Conservation (phyloP, 2,329 filamentous ascomycete genomes). For the Torrubiella hemipterigena region DNA sequence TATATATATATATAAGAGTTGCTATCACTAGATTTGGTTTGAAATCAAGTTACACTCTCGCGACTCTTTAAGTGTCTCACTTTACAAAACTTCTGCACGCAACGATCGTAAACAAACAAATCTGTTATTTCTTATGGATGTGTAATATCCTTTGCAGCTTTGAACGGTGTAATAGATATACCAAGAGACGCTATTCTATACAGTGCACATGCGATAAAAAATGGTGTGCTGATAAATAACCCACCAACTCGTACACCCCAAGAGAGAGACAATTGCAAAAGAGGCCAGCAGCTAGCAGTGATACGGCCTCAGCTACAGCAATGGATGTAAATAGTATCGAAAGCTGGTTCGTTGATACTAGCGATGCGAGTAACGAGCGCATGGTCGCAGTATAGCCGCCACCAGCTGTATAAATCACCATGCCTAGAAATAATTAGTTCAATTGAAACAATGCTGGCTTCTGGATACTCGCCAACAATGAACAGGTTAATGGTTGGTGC, state of each 20-base stretch:
- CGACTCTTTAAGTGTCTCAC: no score
- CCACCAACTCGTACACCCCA: constrained; percentile 1
- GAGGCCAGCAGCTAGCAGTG: not conserved
- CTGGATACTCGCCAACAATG: not conserved
- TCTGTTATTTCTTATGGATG: no score
- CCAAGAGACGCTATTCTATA: constrained; percentile 1
- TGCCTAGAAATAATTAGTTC: not conserved
- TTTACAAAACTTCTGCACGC: no score
- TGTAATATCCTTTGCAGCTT: no score
- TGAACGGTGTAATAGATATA: no score
- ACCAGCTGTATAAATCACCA: constrained; percentile 1
- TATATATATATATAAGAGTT: no score
- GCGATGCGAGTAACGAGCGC: constrained; percentile 1
- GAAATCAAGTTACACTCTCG: no score
- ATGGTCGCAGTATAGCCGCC: constrained; percentile 1
- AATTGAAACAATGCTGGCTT: not conserved
- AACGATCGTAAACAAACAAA: no score
- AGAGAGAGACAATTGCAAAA: constrained; percentile 1
- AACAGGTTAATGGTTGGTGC: not conserved
- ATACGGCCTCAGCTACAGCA: not conserved
- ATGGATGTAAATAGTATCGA: constrained; percentile 3
- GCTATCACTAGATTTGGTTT: no score
- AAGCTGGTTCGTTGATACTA: not conserved
- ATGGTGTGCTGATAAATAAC: not conserved
- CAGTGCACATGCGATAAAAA: not conserved